Base-by-base conservation (phyloP, 495 filamentous ascomycete species). In the Talaromyces liani region DNA sequence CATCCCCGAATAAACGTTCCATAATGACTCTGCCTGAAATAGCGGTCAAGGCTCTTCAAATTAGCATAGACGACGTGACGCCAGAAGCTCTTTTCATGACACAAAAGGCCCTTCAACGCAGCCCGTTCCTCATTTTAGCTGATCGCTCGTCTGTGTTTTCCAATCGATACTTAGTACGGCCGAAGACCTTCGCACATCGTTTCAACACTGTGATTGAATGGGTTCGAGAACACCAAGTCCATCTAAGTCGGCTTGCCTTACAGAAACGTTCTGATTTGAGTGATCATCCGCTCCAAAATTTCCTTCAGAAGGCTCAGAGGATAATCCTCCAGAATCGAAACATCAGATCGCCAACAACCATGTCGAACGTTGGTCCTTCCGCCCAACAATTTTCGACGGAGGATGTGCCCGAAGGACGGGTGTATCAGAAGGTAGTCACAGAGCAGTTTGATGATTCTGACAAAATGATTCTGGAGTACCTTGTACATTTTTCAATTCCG, bases 261-360 rank as follows among this genome's bases (percentile, higher is more conserved):
- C 63, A 61, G 9, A 70, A 74, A 61, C 63, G 63, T 1, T 31
- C 53, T 5, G 63, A 64, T 18, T 58, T 70, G 9, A 68, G 63
- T 51, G 65, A 69, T 9, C 76, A 80, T 63, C 79, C 76, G 3
- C 68, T 89, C 24, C 68, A 81, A 25, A 62, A 68, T 3, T 97
- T 98, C 69, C 65, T 91, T 10, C 59, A 72, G 4, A 88, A 89
- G 62, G 88, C 89, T 33, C 85, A 81, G 51, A 72, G 72, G 5
- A 68, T 90, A 24, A 88, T 98, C 59, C 79, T 84, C 53, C 67
- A 76, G n/a, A 92, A 86, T 71, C 84, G 93, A 58, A 75, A 80
- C 61, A 71, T 72, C 25, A 86, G 91, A 10, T 73, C 81, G 4
- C 84, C 87, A 62, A 88, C 85, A 3, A 68, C 76, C 0, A 79